Base-by-base conservation (phyloP, 2,329 filamentous ascomycete species). In the Aureobasidium sp. region DNA sequence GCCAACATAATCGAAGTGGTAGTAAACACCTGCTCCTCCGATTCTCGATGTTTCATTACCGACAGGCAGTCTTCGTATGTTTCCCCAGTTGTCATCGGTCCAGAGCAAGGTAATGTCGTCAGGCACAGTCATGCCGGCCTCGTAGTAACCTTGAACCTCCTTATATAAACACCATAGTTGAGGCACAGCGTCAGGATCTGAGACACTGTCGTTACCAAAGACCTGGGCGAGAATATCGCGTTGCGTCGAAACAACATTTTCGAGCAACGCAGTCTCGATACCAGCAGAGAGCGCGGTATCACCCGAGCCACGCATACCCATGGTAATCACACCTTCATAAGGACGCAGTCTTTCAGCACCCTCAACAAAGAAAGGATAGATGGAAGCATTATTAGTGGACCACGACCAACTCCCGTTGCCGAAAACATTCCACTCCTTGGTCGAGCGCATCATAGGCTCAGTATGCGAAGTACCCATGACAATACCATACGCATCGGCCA, bases 401-500 rank as follows among this genome's bases (percentile, higher is more conserved):
- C 85, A 89, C 22, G 80, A 77, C 85, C 85, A 89, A 0, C 76
- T 72, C 0, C 84, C 84, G 38, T 79, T 69, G 55, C 71, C 71
- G 27, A 76, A 69, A 3, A 63, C 68, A 51, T 63, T 70, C 72
- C 72, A 75, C 58, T 76, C 74, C 37, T 74, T 72, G 2, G 79
- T 81, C 7, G 76, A 74, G 21, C 80, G 73, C 58, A 79, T 77
- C 78, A 89, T 80, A 1, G 85, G 86, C 66, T 89, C 85, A 1
- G 80, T 87, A 66, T 89, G 86, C 8, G 81, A 85, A 6, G 81
- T 84, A 3, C 84, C 84, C 64, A 89, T 79, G 1, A 88, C 84
- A 54, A 89, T 79, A 35, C 82, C 85, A 63, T 81, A 88, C n/a
- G 83, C 83, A 60, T 89, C 83, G 0, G 85, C 83, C 4, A 86